These are phyloP conservation scores for Ramularia endophylla DNA, from an alignment of 2,329 filamentous ascomycete genomes.

Conservation along the genomic window DNA sequence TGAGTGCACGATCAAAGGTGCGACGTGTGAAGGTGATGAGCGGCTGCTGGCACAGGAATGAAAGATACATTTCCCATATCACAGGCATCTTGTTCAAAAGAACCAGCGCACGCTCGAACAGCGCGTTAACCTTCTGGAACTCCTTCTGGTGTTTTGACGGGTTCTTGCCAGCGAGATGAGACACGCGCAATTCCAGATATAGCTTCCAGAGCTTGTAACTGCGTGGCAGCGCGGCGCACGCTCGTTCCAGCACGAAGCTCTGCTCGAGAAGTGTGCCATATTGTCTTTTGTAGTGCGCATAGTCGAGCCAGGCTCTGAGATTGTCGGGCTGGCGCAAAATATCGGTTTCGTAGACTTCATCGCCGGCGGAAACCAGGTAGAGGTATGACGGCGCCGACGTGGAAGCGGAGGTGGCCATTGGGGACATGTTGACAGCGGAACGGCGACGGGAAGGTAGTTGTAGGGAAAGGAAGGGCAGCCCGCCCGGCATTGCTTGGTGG, in stretches of 20 bases:
- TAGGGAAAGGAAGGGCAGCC: background rate
- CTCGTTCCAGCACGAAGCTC: constrained; percentile 81
- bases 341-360: constrained; percentile 95
- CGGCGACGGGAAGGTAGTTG: background rate
- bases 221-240: constrained; percentile 80
- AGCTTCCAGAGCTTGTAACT: constrained; percentile 99
- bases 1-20: constrained; percentile 86
- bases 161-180: constrained; percentile 63
- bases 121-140: constrained; percentile 86
- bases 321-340: constrained; percentile 77
- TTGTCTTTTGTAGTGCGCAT: constrained; percentile 83
- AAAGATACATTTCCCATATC: constrained; percentile 97
- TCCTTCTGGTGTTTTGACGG: constrained; percentile 72
- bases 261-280: constrained; percentile 83
- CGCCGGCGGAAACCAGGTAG: constrained; percentile 65
- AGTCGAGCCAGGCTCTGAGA: constrained; percentile 91
- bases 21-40: constrained; percentile 78
- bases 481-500: background rate
- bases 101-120: constrained; percentile 89
- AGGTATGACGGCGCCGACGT: constrained; percentile 27
- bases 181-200: constrained; percentile 80
- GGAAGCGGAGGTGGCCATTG: constrained; percentile 10
- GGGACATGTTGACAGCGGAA: constrained; percentile 6
- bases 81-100: constrained; percentile 97
- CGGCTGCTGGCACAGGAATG: constrained; percentile 86